A percentile compares a stretch with the other conserved stretches of the same genome.
Conservation (phyloP, 2,329 filamentous ascomycete species). For the Sporothrix phasma region DNA sequence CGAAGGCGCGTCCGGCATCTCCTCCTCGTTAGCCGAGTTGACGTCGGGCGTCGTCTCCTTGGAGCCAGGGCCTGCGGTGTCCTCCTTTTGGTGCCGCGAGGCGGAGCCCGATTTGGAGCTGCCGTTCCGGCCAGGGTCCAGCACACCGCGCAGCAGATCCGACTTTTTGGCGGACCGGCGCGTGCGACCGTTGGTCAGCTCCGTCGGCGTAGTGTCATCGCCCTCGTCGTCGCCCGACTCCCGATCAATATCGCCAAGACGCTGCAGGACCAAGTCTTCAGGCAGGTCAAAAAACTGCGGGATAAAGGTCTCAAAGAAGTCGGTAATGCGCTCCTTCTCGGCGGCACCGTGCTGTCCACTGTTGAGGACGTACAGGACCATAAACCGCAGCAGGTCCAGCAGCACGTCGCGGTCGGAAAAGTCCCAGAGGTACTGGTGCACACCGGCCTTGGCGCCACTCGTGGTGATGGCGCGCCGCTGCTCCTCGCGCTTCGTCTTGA, state of each 20-base stretch:
- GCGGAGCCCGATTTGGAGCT: conserved; percentile 39
- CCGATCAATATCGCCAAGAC: conserved; percentile 57
- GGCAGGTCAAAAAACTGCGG: conserved; percentile 67
- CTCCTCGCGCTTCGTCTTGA: conserved; percentile 88
- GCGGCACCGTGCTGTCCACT: conserved; percentile 61
- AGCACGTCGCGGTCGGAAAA: conserved; percentile 64
- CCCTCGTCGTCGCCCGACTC: conserved; percentile 66
- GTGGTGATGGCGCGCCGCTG: conserved; percentile 58
- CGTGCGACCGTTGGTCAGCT: conserved; percentile 55
- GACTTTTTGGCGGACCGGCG: conserved; percentile 68
- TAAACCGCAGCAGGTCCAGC: conserved; percentile 50
- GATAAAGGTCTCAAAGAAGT: conserved; percentile 69
- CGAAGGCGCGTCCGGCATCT: conserved; percentile 53
- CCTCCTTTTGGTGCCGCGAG: conserved; percentile 61
- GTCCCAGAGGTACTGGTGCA: conserved; percentile 65
- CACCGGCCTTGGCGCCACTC: conserved; percentile 37
- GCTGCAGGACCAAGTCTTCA: conserved; percentile 57
- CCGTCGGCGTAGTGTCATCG: conserved; percentile 62
- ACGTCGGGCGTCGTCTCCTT: conserved; percentile 84
- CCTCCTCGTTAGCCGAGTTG: conserved; percentile 67
- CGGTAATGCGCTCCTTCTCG: conserved; percentile 63
- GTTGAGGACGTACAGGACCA: conserved; percentile 55
- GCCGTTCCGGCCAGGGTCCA: conserved; percentile 66
- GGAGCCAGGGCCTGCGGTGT: conserved; percentile 65
- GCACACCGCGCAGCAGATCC: conserved; percentile 72